Percentiles rank a stretch among this genome's conserved stretches.
Evolutionary conservation across 2,329 filamentous ascomycete genomes (phyloP).

Genomic region (Trichothecium roseum): DNA sequence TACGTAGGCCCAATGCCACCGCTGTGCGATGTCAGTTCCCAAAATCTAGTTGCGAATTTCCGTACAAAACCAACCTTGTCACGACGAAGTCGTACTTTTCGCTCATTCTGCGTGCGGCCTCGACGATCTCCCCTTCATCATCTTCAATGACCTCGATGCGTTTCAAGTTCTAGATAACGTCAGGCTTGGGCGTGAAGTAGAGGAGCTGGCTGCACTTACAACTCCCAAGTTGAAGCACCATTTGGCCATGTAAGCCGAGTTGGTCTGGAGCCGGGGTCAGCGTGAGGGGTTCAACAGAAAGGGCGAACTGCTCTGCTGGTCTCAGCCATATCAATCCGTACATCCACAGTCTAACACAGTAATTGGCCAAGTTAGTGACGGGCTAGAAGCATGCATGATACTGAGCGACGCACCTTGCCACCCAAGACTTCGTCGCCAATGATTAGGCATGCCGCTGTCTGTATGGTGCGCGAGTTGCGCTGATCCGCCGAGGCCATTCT

Average conservation of each 20-base stretch:
- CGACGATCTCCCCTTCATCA: constrained; percentile 81
- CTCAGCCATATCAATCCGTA: constrained; percentile 14
- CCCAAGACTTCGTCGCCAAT: constrained; percentile 97
- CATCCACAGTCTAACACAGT: constrained; percentile 25
- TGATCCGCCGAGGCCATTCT: constrained; percentile 40
- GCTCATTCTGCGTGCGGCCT: constrained; percentile 81
- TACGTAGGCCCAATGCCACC: constrained; percentile 94
- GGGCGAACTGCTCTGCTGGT: neutral
- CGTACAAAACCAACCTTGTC: constrained; percentile 45
- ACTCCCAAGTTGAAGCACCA: constrained; percentile 55
- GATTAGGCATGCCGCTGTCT: constrained; percentile 84
- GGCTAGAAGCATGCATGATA: too few relatives aligned
- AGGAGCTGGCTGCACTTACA: constrained; percentile 26
- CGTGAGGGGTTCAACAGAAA: neutral
- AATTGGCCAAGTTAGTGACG: neutral
- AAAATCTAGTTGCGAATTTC: neutral
- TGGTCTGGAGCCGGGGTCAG: constrained; percentile 34
- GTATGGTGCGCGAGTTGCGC: constrained; percentile 57
- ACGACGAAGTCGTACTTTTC: constrained; percentile 87
- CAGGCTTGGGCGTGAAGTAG: neutral
- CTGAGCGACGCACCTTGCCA: constrained; percentile 59
- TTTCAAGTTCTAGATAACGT: constrained; percentile 52
- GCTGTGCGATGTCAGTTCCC: constrained; percentile 24
- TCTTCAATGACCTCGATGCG: constrained; percentile 89
- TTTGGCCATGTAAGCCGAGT: constrained; percentile 53